Evolutionary conservation across 2,329 filamentous ascomycete species (phyloP).

Genomic region (Coniochaeta prunicola): DNA sequence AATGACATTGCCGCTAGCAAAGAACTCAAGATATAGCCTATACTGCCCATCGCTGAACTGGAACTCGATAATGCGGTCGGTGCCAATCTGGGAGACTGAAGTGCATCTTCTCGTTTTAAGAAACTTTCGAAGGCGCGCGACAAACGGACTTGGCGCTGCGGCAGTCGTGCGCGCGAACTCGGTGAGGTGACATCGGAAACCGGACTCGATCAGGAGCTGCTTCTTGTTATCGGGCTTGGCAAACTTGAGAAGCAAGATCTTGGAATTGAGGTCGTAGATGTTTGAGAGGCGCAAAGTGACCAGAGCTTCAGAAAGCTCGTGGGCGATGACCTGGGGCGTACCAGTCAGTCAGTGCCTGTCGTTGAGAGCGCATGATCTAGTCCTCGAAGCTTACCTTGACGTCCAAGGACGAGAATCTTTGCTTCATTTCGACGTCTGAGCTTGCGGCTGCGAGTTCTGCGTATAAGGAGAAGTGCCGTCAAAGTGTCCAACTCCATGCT

Average conservation of each 20-base stretch:
- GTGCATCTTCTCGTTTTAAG: slow-evolving; percentile 84
- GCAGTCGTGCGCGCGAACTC: slow-evolving; percentile 84
- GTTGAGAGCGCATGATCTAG: neutral
- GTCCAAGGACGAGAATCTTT: slow-evolving; percentile 72
- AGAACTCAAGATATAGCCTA: slow-evolving; percentile 87
- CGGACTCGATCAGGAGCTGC: slow-evolving; percentile 87
- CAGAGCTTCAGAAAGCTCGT: slow-evolving; percentile 77
- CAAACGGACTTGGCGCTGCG: slow-evolving; percentile 76
- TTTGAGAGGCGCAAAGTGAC: slow-evolving; percentile 79
- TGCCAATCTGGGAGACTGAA: slow-evolving; percentile 75
- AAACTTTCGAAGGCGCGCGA: slow-evolving; percentile 76
- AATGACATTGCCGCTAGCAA: slow-evolving; percentile 90
- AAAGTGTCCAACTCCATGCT: neutral
- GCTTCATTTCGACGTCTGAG: slow-evolving; percentile 54
- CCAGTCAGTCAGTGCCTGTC: neutral
- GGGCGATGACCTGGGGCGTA: slow-evolving; percentile 71
- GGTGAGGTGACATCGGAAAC: slow-evolving; percentile 92
- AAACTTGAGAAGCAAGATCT: slow-evolving; percentile 94
- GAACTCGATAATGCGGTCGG: slow-evolving; percentile 87
- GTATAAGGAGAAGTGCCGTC: neutral
- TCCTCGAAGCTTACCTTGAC: slow-evolving; percentile 47
- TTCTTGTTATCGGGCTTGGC: slow-evolving; percentile 82
- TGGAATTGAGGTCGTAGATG: slow-evolving; percentile 91
- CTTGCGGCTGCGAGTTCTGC: neutral
- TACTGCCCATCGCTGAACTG: slow-evolving; percentile 89